A percentile compares a stretch with the other conserved stretches of the same genome.
These are phyloP conservation scores for Mucor velutinosus DNA, from an alignment of 371 early-diverging fungal species.

Conservation along the genomic window DNA sequence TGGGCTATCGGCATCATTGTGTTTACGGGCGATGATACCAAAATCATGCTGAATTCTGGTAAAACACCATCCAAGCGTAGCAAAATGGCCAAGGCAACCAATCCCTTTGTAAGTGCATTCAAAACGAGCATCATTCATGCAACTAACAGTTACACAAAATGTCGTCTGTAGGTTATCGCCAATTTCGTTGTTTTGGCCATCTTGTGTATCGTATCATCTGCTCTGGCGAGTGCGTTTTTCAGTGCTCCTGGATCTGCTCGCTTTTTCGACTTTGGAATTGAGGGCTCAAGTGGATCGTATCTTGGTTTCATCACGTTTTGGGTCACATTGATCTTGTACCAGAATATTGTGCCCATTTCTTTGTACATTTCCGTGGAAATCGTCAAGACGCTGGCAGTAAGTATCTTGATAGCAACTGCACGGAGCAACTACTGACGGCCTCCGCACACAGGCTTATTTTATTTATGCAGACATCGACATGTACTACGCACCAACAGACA, in stretches of 20 bases:
- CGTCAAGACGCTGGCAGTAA: constrained; percentile 71
- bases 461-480: constrained; percentile 85
- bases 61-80: constrained; percentile 93
- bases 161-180: constrained; percentile 39
- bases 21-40: constrained; percentile 90
- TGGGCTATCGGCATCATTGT: constrained; percentile 83
- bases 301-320: constrained; percentile 54
- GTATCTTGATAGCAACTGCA: constrained; percentile 20
- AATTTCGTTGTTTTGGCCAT: constrained; percentile 49
- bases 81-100: constrained; percentile 91
- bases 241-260: constrained; percentile 33
- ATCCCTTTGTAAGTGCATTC: constrained; percentile 77
- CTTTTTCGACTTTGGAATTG: constrained; percentile 39
- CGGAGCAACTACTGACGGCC: background rate
- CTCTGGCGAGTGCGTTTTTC: constrained; percentile 64
- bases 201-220: constrained; percentile 66
- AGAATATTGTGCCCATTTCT: constrained; percentile 88
- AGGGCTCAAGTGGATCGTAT: constrained; percentile 32
- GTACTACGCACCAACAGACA: constrained; percentile 79
- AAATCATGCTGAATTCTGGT: constrained; percentile 89
- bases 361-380: constrained; percentile 96
- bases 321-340: constrained; percentile 55
- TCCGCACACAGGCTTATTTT: constrained; percentile 62
- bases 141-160: background rate
- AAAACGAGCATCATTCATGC: background rate